These are phyloP conservation scores for Pestalotiopsis sp. DNA, from an alignment of 2,329 filamentous ascomycete species.

Conservation along the genomic window DNA sequence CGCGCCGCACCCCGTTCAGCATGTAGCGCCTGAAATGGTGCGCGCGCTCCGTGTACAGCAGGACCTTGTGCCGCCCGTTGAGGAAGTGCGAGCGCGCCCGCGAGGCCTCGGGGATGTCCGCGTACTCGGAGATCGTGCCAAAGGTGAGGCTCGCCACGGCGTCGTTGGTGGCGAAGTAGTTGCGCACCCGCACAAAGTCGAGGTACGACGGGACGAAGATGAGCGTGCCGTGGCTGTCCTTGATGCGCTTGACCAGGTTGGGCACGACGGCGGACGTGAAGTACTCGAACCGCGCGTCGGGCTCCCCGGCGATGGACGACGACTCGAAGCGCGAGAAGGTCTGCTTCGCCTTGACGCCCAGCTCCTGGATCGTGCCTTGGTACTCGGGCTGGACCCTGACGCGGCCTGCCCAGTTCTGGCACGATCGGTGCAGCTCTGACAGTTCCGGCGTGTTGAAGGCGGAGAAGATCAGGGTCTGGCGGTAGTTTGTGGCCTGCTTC, in stretches of 20 bases:
- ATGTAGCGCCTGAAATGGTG: conserved; percentile 93
- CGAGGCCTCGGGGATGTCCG: conserved; percentile 73
- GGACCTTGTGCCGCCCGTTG: conserved; percentile 74
- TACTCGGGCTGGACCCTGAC: conserved; percentile 71
- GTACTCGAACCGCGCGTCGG: conserved; percentile 87
- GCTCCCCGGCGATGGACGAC: conserved; percentile 69
- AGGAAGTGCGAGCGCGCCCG: conserved; percentile 87
- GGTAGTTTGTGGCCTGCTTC: conserved; percentile 73
- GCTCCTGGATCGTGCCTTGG: conserved; percentile 69
- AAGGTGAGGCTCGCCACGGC: conserved; percentile 62
- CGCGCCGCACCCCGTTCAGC: conserved; percentile 75
- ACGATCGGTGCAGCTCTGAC: conserved; percentile 71
- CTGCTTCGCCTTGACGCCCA: conserved; percentile 74
- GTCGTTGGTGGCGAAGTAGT: conserved; percentile 78
- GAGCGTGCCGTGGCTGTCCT: conserved; percentile 68
- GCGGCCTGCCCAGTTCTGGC: conserved; percentile 80
- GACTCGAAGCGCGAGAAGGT: conserved; percentile 88
- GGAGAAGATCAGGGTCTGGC: conserved; percentile 81
- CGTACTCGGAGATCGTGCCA: conserved; percentile 87
- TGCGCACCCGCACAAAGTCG: conserved; percentile 91
- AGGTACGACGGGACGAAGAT: conserved; percentile 92
- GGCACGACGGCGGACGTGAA: conserved; percentile 84
- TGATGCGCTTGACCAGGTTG: conserved; percentile 67
- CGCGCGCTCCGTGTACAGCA: conserved; percentile 92
- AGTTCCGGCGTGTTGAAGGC: conserved; percentile 88